A percentile compares a stretch with the other conserved stretches of the same genome.
Evolutionary conservation across 768 basidiomycete species (phyloP).

Genomic region (Lactarius akahatsu): DNA sequence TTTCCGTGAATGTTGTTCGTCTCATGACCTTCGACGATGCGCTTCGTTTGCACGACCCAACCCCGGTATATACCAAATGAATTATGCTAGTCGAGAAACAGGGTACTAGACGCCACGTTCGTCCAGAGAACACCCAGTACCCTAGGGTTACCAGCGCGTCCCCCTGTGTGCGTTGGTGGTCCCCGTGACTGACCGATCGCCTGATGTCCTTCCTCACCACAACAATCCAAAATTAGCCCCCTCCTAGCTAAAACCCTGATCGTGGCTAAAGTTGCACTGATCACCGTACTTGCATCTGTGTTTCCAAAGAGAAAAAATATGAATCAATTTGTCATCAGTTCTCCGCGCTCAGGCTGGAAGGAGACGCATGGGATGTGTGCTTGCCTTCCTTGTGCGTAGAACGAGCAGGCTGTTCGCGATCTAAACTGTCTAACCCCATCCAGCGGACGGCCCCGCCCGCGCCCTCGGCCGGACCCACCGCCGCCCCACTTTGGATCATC

Average conservation of each 20-base stretch:
- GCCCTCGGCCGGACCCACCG: conserved; percentile 39
- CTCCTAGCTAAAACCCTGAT: conserved; percentile 33
- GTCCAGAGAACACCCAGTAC: conserved; percentile 12
- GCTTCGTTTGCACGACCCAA: conserved; percentile 5
- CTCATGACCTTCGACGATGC: conserved; percentile 22
- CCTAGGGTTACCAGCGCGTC: neutral
- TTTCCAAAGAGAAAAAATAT: conserved; percentile 34
- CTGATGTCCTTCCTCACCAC: neutral
- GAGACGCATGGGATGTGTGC: conserved; percentile 52
- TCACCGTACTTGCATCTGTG: conserved; percentile 88
- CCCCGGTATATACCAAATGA: conserved; percentile 17
- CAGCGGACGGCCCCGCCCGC: conserved; percentile 48
- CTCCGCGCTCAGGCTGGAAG: conserved; percentile 7
- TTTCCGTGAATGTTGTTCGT: conserved; percentile 14
- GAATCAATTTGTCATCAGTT: conserved; percentile 32
- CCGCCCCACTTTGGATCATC: conserved; percentile 35
- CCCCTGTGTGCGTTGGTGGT: neutral
- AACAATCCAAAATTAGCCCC: neutral
- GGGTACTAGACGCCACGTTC: conserved; percentile 11
- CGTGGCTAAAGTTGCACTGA: conserved; percentile 84
- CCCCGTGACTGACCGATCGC: conserved; percentile 12
- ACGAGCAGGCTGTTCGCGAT: conserved; percentile 84
- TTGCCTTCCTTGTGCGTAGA: conserved; percentile 91
- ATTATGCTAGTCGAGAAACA: conserved; percentile 17
- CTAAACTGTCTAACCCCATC: conserved; percentile 72